Conservation (phyloP, 306 rosid species). For the Vigna mungo region DNA sequence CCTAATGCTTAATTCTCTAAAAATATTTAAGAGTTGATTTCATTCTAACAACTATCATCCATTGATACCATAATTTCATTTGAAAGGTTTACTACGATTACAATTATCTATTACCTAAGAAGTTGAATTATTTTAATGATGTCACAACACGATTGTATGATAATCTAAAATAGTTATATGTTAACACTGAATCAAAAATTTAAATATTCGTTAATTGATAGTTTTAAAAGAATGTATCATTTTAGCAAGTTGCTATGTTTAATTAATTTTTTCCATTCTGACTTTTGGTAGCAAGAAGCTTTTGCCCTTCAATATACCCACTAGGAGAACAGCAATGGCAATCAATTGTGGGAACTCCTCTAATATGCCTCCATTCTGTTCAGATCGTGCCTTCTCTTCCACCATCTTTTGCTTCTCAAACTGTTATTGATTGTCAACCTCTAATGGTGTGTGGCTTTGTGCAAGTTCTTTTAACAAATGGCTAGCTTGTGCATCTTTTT, state of each 20-base stretch:
- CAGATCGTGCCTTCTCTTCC: slow-evolving; percentile 86
- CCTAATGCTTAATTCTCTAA: no score
- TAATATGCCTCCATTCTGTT: slow-evolving; percentile 77
- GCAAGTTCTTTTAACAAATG: slow-evolving; percentile 35
- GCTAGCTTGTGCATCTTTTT: slow-evolving; percentile 18
- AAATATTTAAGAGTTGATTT: no score
- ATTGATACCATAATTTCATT: not conserved
- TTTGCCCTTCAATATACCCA: slow-evolving; percentile 95
- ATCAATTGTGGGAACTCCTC: slow-evolving; percentile 68
- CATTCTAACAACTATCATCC: not conserved
- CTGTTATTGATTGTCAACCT: slow-evolving; percentile 89
- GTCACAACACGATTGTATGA: slow-evolving; percentile 6
- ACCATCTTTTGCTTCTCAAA: slow-evolving; percentile 86
- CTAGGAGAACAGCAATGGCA: slow-evolving; percentile 80
- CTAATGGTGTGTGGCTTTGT: slow-evolving; percentile 73
- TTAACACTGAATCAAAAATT: not conserved
- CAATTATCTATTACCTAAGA: no score
- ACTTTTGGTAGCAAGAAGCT: slow-evolving; percentile 72
- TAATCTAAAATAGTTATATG: slow-evolving; percentile 8
- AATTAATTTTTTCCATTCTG: slow-evolving; percentile 33
- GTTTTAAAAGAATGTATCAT: slow-evolving; percentile 17
- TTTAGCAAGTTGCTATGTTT: slow-evolving; percentile 29
- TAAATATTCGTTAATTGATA: slow-evolving; percentile 21
- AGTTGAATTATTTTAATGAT: not conserved
- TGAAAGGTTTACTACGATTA: not conserved